phyloP scores from a whole-genome alignment of 345 rosid genomes.

The Moricandia arvensis region DNA sequence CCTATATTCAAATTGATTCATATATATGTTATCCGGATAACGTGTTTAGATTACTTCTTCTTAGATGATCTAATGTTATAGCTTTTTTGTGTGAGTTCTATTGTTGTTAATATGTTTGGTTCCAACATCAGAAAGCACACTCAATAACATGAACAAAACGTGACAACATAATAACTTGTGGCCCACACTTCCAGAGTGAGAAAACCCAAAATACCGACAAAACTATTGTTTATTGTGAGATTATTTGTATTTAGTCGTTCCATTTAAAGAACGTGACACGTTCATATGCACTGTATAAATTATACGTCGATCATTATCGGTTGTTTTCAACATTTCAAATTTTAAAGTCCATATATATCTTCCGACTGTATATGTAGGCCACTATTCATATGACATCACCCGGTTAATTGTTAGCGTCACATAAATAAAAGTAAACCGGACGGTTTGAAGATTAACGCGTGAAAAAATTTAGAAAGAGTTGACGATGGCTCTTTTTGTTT shows the following conservation, averaged over 20 bases:
- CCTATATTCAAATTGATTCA: not conserved
- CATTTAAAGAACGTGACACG: not conserved
- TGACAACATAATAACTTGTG: not conserved
- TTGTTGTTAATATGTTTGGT: too few species aligned
- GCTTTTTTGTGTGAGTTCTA: too few species aligned
- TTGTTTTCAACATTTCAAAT: not conserved
- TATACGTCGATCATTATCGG: not conserved
- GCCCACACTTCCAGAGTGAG: not conserved
- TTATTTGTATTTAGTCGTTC: not conserved
- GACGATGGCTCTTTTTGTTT: not conserved
- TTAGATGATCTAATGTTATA: too few species aligned
- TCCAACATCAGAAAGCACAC: not conserved
- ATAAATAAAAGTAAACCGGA: conserved; percentile 5
- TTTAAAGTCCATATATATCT: not conserved
- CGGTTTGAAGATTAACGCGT: conserved; percentile 20
- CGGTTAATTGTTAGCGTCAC: conserved; percentile 3
- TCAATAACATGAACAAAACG: not conserved
- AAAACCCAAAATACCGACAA: conserved; percentile 4
- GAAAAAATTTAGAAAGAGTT: conserved; percentile 1
- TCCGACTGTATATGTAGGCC: not conserved
- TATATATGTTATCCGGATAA: too few species aligned
- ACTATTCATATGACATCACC: not conserved
- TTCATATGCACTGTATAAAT: not conserved
- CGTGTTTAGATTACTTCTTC: too few species aligned
- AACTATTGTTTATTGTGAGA: not conserved